Evolutionary conservation across 306 rosid genomes (phyloP).

Genomic region (Dalbergia oliveri): DNA sequence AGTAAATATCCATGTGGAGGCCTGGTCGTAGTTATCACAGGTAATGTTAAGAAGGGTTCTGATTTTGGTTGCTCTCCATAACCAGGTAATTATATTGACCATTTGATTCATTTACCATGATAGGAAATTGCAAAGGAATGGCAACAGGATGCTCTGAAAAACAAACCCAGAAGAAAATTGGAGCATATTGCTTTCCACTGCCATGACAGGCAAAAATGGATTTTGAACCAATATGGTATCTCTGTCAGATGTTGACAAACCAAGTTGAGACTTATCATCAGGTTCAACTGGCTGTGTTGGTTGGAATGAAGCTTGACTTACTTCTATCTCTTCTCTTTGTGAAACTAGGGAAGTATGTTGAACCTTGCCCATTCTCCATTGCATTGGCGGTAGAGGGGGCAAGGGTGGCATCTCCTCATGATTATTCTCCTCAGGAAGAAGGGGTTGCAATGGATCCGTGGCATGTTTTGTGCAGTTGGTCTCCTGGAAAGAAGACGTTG

Average conservation of each 20-base stretch:
- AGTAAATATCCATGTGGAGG: conserved; percentile 43
- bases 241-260: conserved; percentile 50
- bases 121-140: conserved; percentile 58
- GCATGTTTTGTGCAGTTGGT: conserved; percentile 43
- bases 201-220: conserved; percentile 54
- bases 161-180: conserved; percentile 51
- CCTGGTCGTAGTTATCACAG: conserved; percentile 48
- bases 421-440: conserved; percentile 58
- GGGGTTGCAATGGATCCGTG: conserved; percentile 51
- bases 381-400: conserved; percentile 99
- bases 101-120: conserved; percentile 50
- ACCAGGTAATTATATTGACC: conserved; percentile 51
- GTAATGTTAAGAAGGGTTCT: conserved; percentile 61
- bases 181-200: conserved; percentile 53
- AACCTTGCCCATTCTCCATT: conserved; percentile 85
- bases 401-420: conserved; percentile 83
- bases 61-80: conserved; percentile 56
- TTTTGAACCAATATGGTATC: conserved; percentile 48
- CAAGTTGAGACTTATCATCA: conserved; percentile 56
- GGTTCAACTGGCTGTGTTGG: conserved; percentile 46
- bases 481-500: conserved; percentile 51
- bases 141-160: conserved; percentile 49
- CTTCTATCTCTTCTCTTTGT: conserved; percentile 49
- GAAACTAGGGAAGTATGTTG: conserved; percentile 58
- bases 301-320: conserved; percentile 46